phyloP scores from a whole-genome alignment of 1,284 basidiomycete genomes.

The Exsudoporus floridanus region DNA sequence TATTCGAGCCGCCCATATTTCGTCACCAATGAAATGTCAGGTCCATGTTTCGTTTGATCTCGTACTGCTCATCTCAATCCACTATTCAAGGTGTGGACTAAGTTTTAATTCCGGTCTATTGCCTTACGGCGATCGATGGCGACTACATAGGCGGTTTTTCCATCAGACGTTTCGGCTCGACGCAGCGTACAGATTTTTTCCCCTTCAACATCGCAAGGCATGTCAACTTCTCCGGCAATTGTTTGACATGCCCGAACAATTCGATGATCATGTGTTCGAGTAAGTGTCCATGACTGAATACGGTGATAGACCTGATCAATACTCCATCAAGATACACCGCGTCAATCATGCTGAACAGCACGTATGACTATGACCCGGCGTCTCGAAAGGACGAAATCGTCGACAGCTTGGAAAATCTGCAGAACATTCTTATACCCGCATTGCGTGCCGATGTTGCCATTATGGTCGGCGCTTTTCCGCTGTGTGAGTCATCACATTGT shows the following conservation, averaged over 20 bases:
- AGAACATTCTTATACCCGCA: neutral
- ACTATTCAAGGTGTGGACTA: conserved; percentile 5
- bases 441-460: conserved; percentile 10
- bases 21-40: conserved; percentile 13
- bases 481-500: conserved; percentile 2
- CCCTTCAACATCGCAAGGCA: conserved; percentile 12
- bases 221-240: conserved; percentile 15
- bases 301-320: neutral
- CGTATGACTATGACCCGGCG: conserved; percentile 19
- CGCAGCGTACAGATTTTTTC: conserved; percentile 7
- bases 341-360: conserved; percentile 6
- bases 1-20: conserved; percentile 18
- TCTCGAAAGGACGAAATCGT: conserved; percentile 13
- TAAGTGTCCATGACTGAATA: neutral
- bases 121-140: conserved; percentile 12
- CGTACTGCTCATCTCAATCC: neutral
- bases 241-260: conserved; percentile 1
- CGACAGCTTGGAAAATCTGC: neutral
- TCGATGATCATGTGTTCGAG: conserved; percentile 12
- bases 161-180: conserved; percentile 12
- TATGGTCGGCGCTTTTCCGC: conserved; percentile 12
- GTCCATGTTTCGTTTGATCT: neutral
- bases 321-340: conserved; percentile 7
- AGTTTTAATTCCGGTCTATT: neutral
- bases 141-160: conserved; percentile 15